Conservation (phyloP, 139 green algal species). For the Ettlia oleoabundans region DNA sequence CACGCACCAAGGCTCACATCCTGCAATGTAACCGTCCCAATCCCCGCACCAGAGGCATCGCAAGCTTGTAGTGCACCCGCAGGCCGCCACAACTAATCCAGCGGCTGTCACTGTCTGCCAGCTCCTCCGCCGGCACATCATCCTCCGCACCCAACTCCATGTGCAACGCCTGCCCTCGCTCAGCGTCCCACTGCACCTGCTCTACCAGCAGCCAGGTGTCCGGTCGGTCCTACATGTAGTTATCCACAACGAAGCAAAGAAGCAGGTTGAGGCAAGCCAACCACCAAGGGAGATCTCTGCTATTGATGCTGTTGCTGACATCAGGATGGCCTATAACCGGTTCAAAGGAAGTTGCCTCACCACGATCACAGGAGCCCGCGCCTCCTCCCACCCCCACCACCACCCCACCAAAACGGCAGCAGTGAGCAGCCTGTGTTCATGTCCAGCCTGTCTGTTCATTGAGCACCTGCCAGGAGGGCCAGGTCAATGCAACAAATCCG, state of each 20-base stretch:
- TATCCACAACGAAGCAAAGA: too few species aligned
- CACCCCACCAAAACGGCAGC: slow-evolving; percentile 20
- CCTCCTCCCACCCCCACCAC: too few species aligned
- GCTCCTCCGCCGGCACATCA: slow-evolving; percentile 39
- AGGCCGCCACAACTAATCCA: slow-evolving; percentile 41
- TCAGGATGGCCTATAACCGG: too few species aligned
- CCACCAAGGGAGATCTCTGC: too few species aligned
- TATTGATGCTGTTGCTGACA: too few species aligned
- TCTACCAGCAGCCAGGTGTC: slow-evolving; percentile 37
- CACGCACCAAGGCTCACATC: too few species aligned
- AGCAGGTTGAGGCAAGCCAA: too few species aligned
- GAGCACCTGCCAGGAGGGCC: slow-evolving; percentile 70
- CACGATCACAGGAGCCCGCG: too few species aligned
- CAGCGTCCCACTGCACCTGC: background rate
- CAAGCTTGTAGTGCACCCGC: slow-evolving; percentile 55
- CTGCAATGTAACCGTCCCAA: too few species aligned
- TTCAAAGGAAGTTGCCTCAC: too few species aligned
- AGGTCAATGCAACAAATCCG: slow-evolving; percentile 66
- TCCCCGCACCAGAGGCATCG: slow-evolving; percentile 29
- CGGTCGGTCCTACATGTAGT: slow-evolving; percentile 47
- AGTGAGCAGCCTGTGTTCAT: slow-evolving; percentile 23
- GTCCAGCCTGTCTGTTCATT: too few species aligned
- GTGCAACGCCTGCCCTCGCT: background rate
- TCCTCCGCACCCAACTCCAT: too few species aligned
- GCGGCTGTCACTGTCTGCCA: slow-evolving; percentile 44